phyloP scores from a whole-genome alignment of 2,329 filamentous ascomycete species.

The Chaetomium globosum region DNA sequence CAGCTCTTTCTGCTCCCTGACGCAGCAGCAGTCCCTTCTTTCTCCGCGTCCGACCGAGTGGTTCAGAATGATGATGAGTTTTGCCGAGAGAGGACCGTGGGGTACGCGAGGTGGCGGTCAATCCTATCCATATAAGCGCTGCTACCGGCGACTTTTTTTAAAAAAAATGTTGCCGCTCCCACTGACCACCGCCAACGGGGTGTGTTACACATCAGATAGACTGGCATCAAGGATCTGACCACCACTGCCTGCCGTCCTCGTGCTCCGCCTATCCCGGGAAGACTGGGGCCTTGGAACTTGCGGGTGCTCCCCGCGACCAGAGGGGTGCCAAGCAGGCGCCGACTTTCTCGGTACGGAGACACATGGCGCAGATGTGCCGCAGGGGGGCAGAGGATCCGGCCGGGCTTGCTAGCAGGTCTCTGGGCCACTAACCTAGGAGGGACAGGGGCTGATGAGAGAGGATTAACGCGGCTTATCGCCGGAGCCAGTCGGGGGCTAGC shows the following conservation, averaged over 20 bases:
- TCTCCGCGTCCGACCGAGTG: not conserved
- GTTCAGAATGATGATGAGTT: not conserved
- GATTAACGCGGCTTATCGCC: conserved; percentile 8
- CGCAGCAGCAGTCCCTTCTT: not conserved
- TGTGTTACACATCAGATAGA: not conserved
- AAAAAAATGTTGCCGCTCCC: not conserved
- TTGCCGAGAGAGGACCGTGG: not conserved
- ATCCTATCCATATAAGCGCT: conserved; percentile 19
- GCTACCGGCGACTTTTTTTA: not conserved
- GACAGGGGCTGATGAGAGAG: too few relatives aligned
- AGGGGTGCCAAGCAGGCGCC: conserved; percentile 22
- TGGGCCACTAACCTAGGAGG: too few relatives aligned
- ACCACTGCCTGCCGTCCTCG: not conserved
- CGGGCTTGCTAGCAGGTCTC: too few relatives aligned
- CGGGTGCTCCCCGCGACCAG: conserved; percentile 7
- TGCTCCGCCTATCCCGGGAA: conserved; percentile 14
- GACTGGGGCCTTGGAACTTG: not conserved
- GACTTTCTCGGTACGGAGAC: conserved; percentile 12
- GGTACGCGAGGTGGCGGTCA: conserved; percentile 11
- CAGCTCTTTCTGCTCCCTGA: too few relatives aligned
- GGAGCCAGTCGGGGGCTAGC: conserved; percentile 1
- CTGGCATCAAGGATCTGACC: conserved; percentile 19
- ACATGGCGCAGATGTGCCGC: conserved; percentile 19
- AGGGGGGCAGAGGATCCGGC: conserved; percentile 20
- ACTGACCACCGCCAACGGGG: not conserved